Base-by-base conservation (phyloP, 2,329 filamentous ascomycete species). In the Ophiostoma pallidulum region DNA sequence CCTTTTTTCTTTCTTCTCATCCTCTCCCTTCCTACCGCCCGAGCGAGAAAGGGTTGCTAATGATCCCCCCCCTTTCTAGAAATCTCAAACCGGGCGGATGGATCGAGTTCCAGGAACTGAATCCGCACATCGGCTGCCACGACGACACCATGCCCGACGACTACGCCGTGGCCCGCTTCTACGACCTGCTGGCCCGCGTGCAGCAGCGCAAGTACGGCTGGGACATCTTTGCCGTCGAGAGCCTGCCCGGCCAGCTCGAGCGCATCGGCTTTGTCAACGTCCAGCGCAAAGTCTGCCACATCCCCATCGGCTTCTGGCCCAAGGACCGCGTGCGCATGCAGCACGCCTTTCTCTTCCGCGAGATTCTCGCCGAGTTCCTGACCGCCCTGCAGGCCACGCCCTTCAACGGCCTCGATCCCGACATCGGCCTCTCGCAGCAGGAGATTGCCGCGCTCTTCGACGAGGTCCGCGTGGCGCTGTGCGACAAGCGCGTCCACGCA, bases 61-160 rank as follows among this genome's bases (percentile, higher is more conserved):
- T 20, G 16, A 18, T 20, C 24, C 31, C 9, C 22, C 22, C 19
- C 4, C 44, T 18, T 19, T 20, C 32, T 37, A 62, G 60, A 26
- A 59, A 72, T 49, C 56, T 73, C n/a, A 66, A 61, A 38, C 62
- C 65, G 0, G 72, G 72, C 10, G 72, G 71, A 32, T 76, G 70
- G 70, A 60, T 75, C 32, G 72, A 75, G 52, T 67, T 71, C 41
- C 69, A 73, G 26, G 72, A 75, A 49, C 57, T 69, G 14, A 60
- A 64, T 38, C 63, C 64, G 3, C 57, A 58, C 16, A 57, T 69
- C n/a, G 54, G 59, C 22, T 71, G 64, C 50, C 70, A 73, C 50
- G 68, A 73, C 47, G 60, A 58, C 36, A 69, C 67, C 7, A 66
- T 74, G 60, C 58, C 59, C 3, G 54, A 62, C 6, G 62, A 71